These are phyloP conservation scores for Plasmodium vivax DNA, from an alignment of 169 alveolate species.

Conservation along the genomic window DNA sequence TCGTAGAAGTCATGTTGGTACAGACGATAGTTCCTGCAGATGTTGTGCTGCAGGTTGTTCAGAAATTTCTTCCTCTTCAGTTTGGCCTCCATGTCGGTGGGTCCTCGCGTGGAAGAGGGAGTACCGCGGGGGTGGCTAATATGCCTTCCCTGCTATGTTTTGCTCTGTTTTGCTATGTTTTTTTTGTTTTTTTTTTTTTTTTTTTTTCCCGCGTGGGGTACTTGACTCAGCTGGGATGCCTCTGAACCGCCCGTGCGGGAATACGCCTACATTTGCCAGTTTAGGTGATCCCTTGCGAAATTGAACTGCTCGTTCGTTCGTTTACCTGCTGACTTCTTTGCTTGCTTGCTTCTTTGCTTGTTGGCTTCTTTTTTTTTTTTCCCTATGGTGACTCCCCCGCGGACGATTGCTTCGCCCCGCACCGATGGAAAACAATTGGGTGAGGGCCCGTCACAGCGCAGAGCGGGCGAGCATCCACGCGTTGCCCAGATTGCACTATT, in stretches of 20 bases:
- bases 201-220: neutral
- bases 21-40: slow-evolving; percentile 14
- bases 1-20: slow-evolving; percentile 36
- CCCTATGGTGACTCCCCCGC: neutral
- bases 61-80: slow-evolving; percentile 10
- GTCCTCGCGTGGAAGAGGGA: neutral
- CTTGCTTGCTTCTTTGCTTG: too few species aligned
- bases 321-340: too few species aligned
- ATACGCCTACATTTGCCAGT: neutral
- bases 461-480: neutral
- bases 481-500: neutral
- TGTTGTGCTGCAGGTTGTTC: slow-evolving; percentile 31
- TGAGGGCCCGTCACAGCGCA: neutral
- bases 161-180: neutral
- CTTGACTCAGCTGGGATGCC: neutral
- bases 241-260: neutral
- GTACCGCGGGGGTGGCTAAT: too few species aligned
- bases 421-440: neutral
- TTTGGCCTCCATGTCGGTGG: slow-evolving; percentile 24
- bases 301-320: neutral
- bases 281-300: neutral
- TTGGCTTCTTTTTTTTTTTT: neutral
- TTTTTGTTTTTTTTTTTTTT: neutral
- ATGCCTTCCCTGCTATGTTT: neutral
- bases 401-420: neutral